Evolutionary conservation across 441 rosid species (phyloP).

Genomic region (Brassica hybrid): DNA sequence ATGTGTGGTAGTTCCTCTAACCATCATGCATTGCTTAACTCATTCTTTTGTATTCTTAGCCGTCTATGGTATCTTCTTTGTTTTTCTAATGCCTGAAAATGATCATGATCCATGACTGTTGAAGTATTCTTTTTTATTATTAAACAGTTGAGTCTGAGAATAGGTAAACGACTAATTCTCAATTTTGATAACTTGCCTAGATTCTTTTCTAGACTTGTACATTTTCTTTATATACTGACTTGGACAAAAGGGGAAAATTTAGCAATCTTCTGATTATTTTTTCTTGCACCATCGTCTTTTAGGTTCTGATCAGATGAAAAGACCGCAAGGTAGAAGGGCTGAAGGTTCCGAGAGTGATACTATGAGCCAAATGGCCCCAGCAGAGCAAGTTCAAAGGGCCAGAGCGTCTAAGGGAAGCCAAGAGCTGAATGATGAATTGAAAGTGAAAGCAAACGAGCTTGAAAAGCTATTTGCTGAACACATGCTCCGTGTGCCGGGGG

Average conservation of each 20-base stretch:
- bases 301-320: slow-evolving; percentile 65
- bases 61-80: slow-evolving; percentile 23
- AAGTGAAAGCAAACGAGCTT: slow-evolving; percentile 92
- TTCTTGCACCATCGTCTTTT: slow-evolving; percentile 39
- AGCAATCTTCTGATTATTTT: slow-evolving; percentile 33
- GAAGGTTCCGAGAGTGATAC: slow-evolving; percentile 52
- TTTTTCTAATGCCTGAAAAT: slow-evolving; percentile 24
- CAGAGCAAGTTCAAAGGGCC: slow-evolving; percentile 75
- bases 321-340: slow-evolving; percentile 56
- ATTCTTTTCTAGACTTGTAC: not conserved
- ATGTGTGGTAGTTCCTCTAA: slow-evolving; percentile 4
- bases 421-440: slow-evolving; percentile 87
- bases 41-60: not conserved
- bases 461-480: slow-evolving; percentile 98
- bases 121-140: slow-evolving; percentile 32
- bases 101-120: slow-evolving; percentile 13
- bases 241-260: slow-evolving; percentile 28
- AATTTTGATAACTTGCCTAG: slow-evolving; percentile 29
- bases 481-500: slow-evolving; percentile 89
- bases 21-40: slow-evolving; percentile 7
- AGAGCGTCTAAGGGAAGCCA: slow-evolving; percentile 92
- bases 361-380: slow-evolving; percentile 37
- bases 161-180: slow-evolving; percentile 35
- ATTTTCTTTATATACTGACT: slow-evolving; percentile 31
- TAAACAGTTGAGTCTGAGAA: slow-evolving; percentile 30